Evolutionary conservation across 2,329 filamentous ascomycete species (phyloP).

Genomic region (Penicillium concentricum): DNA sequence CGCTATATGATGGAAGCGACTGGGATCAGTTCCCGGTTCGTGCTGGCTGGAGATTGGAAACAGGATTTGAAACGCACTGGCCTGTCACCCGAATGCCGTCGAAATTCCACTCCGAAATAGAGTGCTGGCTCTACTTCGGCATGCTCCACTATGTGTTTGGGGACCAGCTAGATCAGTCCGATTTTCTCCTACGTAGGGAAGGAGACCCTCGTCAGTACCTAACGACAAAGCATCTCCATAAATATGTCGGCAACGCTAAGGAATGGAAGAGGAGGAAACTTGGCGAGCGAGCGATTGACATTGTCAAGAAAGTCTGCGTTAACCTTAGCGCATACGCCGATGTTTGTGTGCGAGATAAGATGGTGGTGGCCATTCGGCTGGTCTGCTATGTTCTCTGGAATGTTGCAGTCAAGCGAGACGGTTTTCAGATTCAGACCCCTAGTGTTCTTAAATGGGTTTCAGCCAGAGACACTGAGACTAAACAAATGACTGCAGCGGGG

Average conservation of each 20-base stretch:
- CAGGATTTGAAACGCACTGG: background rate
- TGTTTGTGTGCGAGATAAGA: background rate
- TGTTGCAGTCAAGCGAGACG: background rate
- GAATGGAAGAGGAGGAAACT: constrained; percentile 13
- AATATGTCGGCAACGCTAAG: constrained; percentile 9
- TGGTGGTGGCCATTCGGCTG: background rate
- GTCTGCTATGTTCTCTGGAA: background rate
- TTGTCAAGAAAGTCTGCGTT: constrained; percentile 9
- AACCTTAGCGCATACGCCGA: background rate
- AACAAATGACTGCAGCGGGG: background rate
- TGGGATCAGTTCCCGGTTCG: background rate
- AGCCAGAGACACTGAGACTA: background rate
- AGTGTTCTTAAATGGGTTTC: background rate
- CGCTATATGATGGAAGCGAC: background rate
- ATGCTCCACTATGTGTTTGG: constrained; percentile 9
- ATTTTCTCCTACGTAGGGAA: constrained; percentile 4
- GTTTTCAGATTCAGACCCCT: background rate
- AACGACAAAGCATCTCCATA: constrained; percentile 6
- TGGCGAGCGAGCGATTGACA: constrained; percentile 3
- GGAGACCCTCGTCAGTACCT: background rate
- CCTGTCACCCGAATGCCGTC: background rate
- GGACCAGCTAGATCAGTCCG: constrained; percentile 7
- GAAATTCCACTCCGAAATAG: background rate
- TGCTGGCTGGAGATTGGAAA: background rate
- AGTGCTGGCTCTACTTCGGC: constrained; percentile 15